Base-by-base conservation (phyloP, 2,329 filamentous ascomycete genomes). In the Clarireedia monteithiana region DNA sequence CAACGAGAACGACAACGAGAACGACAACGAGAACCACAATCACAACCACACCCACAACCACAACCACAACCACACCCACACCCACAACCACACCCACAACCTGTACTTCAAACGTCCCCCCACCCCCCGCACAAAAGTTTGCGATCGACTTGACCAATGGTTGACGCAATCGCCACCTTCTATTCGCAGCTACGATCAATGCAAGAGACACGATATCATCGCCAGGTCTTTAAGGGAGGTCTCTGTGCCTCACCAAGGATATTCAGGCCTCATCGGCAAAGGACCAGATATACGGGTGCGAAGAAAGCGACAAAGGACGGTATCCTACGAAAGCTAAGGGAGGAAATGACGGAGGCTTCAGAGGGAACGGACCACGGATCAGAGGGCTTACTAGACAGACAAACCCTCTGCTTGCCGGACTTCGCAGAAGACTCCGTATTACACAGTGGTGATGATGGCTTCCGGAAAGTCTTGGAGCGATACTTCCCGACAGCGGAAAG, bases 401-500 rank as follows among this genome's bases (percentile, higher is more conserved):
- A 58, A n/a, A 64, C 62, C 2, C 56, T 69, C 9, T 69, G 67
- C 47, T 55, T 69, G 38, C 65, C 67, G 0, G 55, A 64, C 46
- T 64, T 63, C 24, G 53, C 38, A 42, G 61, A 58, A 40, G 59
- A 63, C 55, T 53, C 61, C 0, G 61, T 68, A 40, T 36, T 65
- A 7, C 67, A 69, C 58, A 53, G 48, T 30, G 66, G 67, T 5
- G 64, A 68, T 42, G 57, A 61, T n/a, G 62, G 66, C 4, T 69
- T 68, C 53, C 59, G 57, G 36, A 56, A 64, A 24, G 62, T 63
- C 5, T 47, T 67, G n/a, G 59, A 58, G n/a, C 57, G 59, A 30
- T 66, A 74, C 64, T 75, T 73, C 55, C 69, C 71, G 14, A 70
- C 71, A 5, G 72, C 74, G 10, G 82, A 88, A 67, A 83, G 74